Conservation (phyloP, 495 filamentous ascomycete species). For the Penicillium alfredii region DNA sequence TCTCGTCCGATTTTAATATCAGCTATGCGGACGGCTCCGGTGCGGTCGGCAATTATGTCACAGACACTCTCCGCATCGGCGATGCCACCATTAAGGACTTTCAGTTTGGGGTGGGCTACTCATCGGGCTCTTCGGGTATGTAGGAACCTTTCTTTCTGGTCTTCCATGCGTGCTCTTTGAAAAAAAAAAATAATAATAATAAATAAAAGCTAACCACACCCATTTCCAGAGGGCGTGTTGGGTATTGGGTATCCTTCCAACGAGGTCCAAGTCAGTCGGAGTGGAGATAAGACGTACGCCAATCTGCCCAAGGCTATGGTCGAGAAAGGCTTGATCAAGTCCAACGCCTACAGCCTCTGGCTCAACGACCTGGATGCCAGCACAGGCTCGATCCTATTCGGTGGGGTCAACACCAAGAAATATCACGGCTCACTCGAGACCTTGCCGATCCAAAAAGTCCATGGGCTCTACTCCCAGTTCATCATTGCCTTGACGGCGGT, state of each 20-base stretch:
- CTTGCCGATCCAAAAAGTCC: constrained; percentile 63
- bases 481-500: constrained; percentile 72
- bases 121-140: constrained; percentile 52
- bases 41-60: constrained; percentile 76
- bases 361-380: constrained; percentile 53
- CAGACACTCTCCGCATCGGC: constrained; percentile 69
- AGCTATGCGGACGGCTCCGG: constrained; percentile 83
- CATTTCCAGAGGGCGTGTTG: constrained; percentile 71
- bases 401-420: constrained; percentile 79
- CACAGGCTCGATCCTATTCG: constrained; percentile 82
- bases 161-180: background rate
- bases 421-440: constrained; percentile 66
- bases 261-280: constrained; percentile 68
- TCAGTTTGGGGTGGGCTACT: constrained; percentile 84
- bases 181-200: no score
- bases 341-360: constrained; percentile 72
- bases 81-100: constrained; percentile 53
- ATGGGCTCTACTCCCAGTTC: constrained; percentile 63
- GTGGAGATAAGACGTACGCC: constrained; percentile 55
- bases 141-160: background rate
- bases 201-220: no score
- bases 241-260: constrained; percentile 85
- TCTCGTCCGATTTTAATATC: constrained; percentile 81
- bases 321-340: constrained; percentile 61
- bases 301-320: constrained; percentile 77